Evolutionary conservation across 768 basidiomycete species (phyloP), one percentile per base, ranked within the genome.

Genomic region (Cyathus striatus): DNA sequence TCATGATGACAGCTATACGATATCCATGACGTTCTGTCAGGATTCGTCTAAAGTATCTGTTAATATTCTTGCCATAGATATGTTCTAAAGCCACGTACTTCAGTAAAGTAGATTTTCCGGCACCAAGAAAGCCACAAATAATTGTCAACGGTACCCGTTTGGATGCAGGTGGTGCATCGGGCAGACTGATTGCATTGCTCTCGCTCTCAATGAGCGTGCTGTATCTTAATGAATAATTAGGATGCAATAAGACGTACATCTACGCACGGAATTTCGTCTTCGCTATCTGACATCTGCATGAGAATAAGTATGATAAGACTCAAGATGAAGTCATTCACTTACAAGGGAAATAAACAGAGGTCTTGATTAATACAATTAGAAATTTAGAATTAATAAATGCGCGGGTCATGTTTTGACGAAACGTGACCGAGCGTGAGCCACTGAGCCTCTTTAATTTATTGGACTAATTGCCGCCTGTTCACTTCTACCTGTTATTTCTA

Each of bases 1-100:
- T 96, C 90, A 96, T 93, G 49, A 95, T 96, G 17, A 99, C 95
- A 4, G 95, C 95, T 43, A 99, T 96, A 26, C 88, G 80, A 57
- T 93, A 92, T 3, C 95, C 94, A 75, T 98, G 95, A 27, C 83
- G 74, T 56, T 92, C 91, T 10, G 89, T 95, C 47, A 98, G 68
- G 53, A 98, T 94, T 23, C 93, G 83, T 52, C 84, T 88, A 49
- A 13, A 38, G 24, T 35, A 45, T 44, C 13, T 23, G 39, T 36
- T 23, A 46, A n/a, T 36, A 38, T 13, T 18, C 12, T 32, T 6
- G 33, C 16, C 12, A 30, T 32, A n/a, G 24, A 14, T n/a, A 45
- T 14, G 23, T 25, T 20, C 4, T 17, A 36, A 20, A 23, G 18
- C 43, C n/a, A 60, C 78, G 42, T 51, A 86, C 85, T 85, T 83